These are phyloP conservation scores for Phialophora tarda DNA, from an alignment of 2,329 filamentous ascomycete genomes.

Conservation along the genomic window DNA sequence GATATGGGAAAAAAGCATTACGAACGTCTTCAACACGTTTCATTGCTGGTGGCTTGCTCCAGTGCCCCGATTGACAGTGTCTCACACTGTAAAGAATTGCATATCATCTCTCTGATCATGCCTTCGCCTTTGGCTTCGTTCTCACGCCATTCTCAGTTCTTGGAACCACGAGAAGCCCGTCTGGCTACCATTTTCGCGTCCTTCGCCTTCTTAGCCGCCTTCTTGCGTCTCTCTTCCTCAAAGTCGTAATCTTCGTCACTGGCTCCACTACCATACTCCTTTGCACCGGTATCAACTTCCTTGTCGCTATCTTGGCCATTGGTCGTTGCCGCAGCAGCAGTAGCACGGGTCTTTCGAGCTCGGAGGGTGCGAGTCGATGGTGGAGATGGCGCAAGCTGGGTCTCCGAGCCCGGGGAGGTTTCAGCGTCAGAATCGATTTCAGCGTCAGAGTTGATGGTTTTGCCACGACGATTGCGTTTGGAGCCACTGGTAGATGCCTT, in stretches of 20 bases:
- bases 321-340: too few species aligned
- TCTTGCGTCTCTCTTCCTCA: constrained; percentile 13
- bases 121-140: neutral
- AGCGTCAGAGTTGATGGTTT: neutral
- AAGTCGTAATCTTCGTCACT: constrained; percentile 10
- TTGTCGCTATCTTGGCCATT: neutral
- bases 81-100: neutral
- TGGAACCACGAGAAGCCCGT: neutral
- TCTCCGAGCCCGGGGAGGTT: constrained; percentile 11
- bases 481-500: neutral
- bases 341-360: neutral
- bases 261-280: neutral
- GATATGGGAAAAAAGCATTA: neutral
- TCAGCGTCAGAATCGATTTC: neutral
- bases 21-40: neutral
- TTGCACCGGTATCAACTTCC: neutral
- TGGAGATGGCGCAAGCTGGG: neutral
- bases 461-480: constrained; percentile 11
- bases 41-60: neutral
- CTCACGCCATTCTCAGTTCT: neutral
- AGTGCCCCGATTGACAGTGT: neutral
- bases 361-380: neutral
- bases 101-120: neutral
- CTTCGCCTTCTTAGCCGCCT: constrained; percentile 6
- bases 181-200: neutral